A percentile compares a stretch with the other conserved stretches of the same genome.
Conservation (phyloP, 208 protist species). For the Jaenimonas drosophilae region DNA sequence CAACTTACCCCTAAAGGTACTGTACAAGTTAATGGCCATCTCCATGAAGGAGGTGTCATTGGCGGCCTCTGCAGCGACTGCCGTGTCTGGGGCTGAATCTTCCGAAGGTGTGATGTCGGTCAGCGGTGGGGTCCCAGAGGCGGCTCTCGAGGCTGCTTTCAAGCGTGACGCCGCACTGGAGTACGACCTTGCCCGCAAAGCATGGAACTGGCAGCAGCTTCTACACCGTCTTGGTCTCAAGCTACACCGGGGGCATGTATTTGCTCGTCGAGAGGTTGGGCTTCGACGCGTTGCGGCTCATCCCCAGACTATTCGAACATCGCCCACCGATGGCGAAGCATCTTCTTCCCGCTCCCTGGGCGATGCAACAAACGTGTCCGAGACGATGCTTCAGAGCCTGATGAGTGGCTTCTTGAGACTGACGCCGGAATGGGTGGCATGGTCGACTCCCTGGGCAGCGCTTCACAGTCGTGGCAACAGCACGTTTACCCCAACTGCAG, state of each 20-base stretch:
- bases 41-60: slow-evolving; percentile 12
- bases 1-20: slow-evolving; percentile 28
- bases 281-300: slow-evolving; percentile 7
- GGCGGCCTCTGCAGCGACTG: background rate
- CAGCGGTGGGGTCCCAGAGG: slow-evolving; percentile 12
- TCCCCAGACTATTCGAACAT: too few species aligned
- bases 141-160: slow-evolving; percentile 26
- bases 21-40: slow-evolving; percentile 37
- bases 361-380: slow-evolving; percentile 1
- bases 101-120: background rate
- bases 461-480: slow-evolving; percentile 23
- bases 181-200: slow-evolving; percentile 40
- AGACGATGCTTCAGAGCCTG: slow-evolving; percentile 27
- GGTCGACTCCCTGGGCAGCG: slow-evolving; percentile 69
- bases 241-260: slow-evolving; percentile 29
- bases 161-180: slow-evolving; percentile 31
- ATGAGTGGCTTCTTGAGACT: slow-evolving; percentile 40
- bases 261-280: slow-evolving; percentile 48
- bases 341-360: background rate
- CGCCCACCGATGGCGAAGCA: background rate
- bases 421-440: slow-evolving; percentile 68
- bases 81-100: background rate
- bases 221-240: slow-evolving; percentile 71
- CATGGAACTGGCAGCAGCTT: slow-evolving; percentile 78
- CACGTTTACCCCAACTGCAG: slow-evolving; percentile 4